Conservation (phyloP, 352 stramenopile species). For the Phytophthora pinifolia region DNA sequence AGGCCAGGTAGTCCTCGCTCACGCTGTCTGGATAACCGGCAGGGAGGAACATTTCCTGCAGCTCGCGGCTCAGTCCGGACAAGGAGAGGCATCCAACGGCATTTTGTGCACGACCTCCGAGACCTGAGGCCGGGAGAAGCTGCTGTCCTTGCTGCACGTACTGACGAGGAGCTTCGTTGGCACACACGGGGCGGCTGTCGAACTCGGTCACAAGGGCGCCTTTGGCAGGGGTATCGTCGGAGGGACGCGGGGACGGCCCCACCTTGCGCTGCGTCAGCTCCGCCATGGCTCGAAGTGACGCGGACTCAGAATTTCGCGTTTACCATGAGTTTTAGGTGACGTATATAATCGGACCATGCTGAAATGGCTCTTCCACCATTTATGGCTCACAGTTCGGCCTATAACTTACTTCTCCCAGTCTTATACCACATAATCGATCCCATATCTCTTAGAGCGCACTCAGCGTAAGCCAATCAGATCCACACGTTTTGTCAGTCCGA, state of each 20-base stretch:
- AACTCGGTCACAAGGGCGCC: slow-evolving; percentile 52
- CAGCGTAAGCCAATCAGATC: too few relatives aligned
- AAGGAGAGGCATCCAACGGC: slow-evolving; percentile 32
- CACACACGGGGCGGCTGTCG: slow-evolving; percentile 58
- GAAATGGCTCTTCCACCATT: too few relatives aligned
- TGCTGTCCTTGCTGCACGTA: slow-evolving; percentile 49
- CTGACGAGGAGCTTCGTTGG: slow-evolving; percentile 40
- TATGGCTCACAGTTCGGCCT: too few relatives aligned
- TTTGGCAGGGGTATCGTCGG: slow-evolving; percentile 11
- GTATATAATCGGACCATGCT: too few relatives aligned
- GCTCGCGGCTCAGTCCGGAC: slow-evolving; percentile 46
- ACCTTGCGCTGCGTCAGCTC: slow-evolving; percentile 65
- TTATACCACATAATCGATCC: too few relatives aligned
- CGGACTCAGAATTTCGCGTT: too few relatives aligned
- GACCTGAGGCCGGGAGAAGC: slow-evolving; percentile 23
- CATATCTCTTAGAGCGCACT: too few relatives aligned
- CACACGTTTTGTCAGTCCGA: too few relatives aligned
- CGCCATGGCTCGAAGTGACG: too few relatives aligned
- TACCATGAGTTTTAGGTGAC: too few relatives aligned
- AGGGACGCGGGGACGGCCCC: slow-evolving; percentile 18
- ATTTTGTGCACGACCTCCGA: slow-evolving; percentile 6
- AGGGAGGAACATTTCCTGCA: slow-evolving; percentile 87
- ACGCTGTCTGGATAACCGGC: slow-evolving; percentile 85
- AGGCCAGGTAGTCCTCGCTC: slow-evolving; percentile 91
- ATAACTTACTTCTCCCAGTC: too few relatives aligned